These are phyloP conservation scores for Prillingera fragicola DNA, from an alignment of 1,284 basidiomycete species.

Conservation along the genomic window DNA sequence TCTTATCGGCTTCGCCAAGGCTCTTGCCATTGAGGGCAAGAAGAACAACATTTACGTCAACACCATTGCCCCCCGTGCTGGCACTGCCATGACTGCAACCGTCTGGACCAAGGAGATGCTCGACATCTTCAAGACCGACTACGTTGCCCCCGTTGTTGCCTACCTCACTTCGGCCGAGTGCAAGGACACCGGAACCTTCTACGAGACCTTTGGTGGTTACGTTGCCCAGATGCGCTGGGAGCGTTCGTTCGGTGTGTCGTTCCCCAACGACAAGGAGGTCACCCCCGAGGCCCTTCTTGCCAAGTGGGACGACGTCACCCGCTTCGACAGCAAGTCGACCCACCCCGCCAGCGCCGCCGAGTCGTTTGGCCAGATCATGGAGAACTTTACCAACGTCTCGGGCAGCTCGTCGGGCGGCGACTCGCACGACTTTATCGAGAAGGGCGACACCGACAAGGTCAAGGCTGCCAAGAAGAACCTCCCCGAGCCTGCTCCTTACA, in stretches of 20 bases:
- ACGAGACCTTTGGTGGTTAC: slow-evolving; percentile 91
- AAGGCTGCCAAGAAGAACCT: slow-evolving; percentile 68
- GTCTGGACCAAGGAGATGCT: slow-evolving; percentile 87
- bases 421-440: slow-evolving; percentile 63
- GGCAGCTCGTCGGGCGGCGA: slow-evolving; percentile 24
- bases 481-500: slow-evolving; percentile 59
- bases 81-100: slow-evolving; percentile 84
- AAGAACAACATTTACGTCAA: slow-evolving; percentile 89
- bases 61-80: slow-evolving; percentile 81
- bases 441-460: slow-evolving; percentile 79
- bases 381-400: slow-evolving; percentile 68
- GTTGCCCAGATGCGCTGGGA: slow-evolving; percentile 91
- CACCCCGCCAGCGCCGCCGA: slow-evolving; percentile 68
- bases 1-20: slow-evolving; percentile 82
- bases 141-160: slow-evolving; percentile 82
- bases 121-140: slow-evolving; percentile 74
- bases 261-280: slow-evolving; percentile 68
- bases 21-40: slow-evolving; percentile 85
- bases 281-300: slow-evolving; percentile 70
- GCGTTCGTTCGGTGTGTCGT: slow-evolving; percentile 67
- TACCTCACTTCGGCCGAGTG: slow-evolving; percentile 79
- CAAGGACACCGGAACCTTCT: slow-evolving; percentile 69
- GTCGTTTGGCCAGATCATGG: slow-evolving; percentile 69
- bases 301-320: slow-evolving; percentile 75
- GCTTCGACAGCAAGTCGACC: slow-evolving; percentile 68